Evolutionary conservation across 331 rosid species (phyloP).

Genomic region (Stylosanthes scabra): DNA sequence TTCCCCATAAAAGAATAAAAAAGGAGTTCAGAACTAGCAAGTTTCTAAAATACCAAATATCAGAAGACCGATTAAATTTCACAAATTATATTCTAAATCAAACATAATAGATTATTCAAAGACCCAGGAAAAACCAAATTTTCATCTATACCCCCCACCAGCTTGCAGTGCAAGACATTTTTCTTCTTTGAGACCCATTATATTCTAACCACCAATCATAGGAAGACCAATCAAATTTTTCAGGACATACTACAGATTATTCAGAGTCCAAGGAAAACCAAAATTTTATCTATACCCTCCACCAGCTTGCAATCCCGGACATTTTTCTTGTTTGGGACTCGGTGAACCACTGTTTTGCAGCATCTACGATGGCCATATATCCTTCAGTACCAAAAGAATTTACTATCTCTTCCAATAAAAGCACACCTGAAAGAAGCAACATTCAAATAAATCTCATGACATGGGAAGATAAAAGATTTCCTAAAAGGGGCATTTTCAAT

Average conservation of each 20-base stretch:
- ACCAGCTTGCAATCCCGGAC: slow-evolving; percentile 79
- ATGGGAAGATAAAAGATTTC: background rate
- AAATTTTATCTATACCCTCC: slow-evolving; percentile 71
- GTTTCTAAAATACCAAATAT: slow-evolving; percentile 21
- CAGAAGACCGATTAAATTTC: slow-evolving; percentile 16
- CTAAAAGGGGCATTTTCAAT: no score
- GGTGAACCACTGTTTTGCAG: slow-evolving; percentile 60
- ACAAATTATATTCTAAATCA: slow-evolving; percentile 21
- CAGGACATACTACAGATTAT: no score
- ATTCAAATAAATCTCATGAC: slow-evolving; percentile 16
- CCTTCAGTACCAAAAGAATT: slow-evolving; percentile 71
- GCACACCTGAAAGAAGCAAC: slow-evolving; percentile 67
- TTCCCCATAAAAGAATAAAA: background rate
- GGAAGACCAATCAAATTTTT: no score
- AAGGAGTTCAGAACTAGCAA: slow-evolving; percentile 16
- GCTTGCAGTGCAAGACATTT: slow-evolving; percentile 63
- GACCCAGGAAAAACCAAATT: slow-evolving; percentile 28
- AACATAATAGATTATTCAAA: slow-evolving; percentile 23
- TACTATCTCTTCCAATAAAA: slow-evolving; percentile 84
- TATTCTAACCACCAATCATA: no score
- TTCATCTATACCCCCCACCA: slow-evolving; percentile 89
- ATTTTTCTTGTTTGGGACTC: slow-evolving; percentile 78
- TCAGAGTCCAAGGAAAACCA: no score
- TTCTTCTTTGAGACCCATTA: slow-evolving; percentile 71
- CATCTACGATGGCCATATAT: slow-evolving; percentile 67